These are phyloP conservation scores for Fusarium continuum DNA, from an alignment of 2,329 filamentous ascomycete genomes.

Conservation along the genomic window DNA sequence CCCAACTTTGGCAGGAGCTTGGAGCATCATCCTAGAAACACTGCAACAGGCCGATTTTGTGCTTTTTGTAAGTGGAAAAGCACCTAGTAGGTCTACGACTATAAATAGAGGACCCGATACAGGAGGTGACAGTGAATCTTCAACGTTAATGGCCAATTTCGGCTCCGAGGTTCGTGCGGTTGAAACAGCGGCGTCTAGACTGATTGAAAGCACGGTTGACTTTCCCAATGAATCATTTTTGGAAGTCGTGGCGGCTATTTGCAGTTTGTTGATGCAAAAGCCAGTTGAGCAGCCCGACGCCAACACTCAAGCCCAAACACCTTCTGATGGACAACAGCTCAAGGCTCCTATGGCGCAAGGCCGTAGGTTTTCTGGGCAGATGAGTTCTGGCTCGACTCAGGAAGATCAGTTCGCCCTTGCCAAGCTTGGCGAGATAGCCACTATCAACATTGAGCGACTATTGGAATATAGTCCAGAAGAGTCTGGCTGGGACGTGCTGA, in stretches of 20 bases:
- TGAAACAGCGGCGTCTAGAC: constrained; percentile 82
- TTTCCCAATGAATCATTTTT: constrained; percentile 86
- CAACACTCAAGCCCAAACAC: constrained; percentile 18
- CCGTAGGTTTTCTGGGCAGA: constrained; percentile 57
- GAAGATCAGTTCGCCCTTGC: constrained; percentile 74
- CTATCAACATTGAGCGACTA: constrained; percentile 79
- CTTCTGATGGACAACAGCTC: constrained; percentile 43
- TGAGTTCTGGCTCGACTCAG: constrained; percentile 62
- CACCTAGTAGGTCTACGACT: constrained; percentile 61
- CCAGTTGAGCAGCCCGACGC: constrained; percentile 35
- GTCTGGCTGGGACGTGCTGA: constrained; percentile 80
- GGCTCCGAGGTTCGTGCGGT: constrained; percentile 86
- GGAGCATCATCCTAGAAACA: constrained; percentile 91
- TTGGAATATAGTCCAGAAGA: constrained; percentile 70
- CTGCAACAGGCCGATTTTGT: constrained; percentile 93
- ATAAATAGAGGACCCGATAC: constrained; percentile 57
- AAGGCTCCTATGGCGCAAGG: constrained; percentile 53
- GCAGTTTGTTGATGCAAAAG: constrained; percentile 69
- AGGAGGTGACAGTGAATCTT: constrained; percentile 61
- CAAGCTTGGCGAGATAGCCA: constrained; percentile 77
- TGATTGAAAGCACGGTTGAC: constrained; percentile 92
- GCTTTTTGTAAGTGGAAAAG: constrained; percentile 70
- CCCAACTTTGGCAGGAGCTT: constrained; percentile 83
- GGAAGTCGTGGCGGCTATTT: constrained; percentile 79
- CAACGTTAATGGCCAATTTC: constrained; percentile 70